Evolutionary conservation across 495 filamentous ascomycete species (phyloP).

Genomic region (Aspergillus egyptiacus): DNA sequence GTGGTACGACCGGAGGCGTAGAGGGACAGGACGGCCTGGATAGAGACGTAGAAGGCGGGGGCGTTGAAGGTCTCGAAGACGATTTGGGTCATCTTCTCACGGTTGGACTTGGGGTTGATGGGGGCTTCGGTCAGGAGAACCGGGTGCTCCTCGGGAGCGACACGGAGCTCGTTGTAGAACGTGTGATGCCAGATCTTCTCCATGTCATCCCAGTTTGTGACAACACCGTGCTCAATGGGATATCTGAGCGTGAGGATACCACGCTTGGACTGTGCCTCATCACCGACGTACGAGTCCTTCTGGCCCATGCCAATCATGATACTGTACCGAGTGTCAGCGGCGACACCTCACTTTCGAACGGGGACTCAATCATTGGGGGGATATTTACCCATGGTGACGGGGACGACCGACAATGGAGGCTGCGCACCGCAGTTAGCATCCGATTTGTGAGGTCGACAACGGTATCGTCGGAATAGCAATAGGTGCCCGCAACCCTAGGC

Average conservation of each 20-base stretch:
- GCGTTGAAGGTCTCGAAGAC: constrained; percentile 99
- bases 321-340: constrained; percentile 44
- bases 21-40: constrained; percentile 97
- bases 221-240: constrained; percentile 99
- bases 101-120: constrained; percentile 99
- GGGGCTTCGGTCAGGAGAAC: constrained; percentile 98
- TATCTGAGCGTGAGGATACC: constrained; percentile 99
- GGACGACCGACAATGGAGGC: constrained; percentile 99
- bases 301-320: constrained; percentile 99
- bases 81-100: constrained; percentile 99
- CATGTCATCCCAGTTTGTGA: constrained; percentile 99
- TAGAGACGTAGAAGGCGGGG: constrained; percentile 99
- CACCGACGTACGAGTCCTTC: constrained; percentile 99
- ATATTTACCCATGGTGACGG: constrained; percentile 96
- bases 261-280: constrained; percentile 99
- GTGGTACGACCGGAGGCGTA: constrained; percentile 99
- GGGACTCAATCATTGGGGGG: constrained; percentile 4
- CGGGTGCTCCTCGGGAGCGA: constrained; percentile 99
- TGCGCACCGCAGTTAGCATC: constrained; percentile 36
- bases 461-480: neutral
- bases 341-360: neutral
- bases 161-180: constrained; percentile 99
- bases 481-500: constrained; percentile 6
- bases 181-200: constrained; percentile 99
- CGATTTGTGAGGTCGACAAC: neutral